These are phyloP conservation scores for Rhododendron williamsianum DNA, from an alignment of 148 eudicot species.

Conservation along the genomic window DNA sequence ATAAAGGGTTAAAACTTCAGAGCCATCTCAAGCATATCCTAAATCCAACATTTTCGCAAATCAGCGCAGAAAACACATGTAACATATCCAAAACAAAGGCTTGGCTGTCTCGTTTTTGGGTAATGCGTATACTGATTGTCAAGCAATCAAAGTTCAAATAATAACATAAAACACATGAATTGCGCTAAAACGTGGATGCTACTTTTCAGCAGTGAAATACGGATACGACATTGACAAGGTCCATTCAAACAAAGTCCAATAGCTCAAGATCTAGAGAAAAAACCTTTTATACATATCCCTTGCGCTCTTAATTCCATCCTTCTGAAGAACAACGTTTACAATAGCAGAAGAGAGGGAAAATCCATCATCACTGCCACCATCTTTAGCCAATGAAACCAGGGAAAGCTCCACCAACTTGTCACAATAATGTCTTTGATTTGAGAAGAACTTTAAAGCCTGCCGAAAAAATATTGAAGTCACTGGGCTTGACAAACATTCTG, in stretches of 20 bases:
- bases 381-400: slow-evolving; percentile 48
- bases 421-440: slow-evolving; percentile 40
- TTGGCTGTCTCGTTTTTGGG: neutral
- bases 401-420: slow-evolving; percentile 60
- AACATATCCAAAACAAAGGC: neutral
- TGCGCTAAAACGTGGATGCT: neutral
- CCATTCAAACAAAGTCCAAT: neutral
- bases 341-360: slow-evolving; percentile 72
- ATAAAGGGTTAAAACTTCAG: neutral
- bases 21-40: neutral
- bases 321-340: slow-evolving; percentile 42
- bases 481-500: neutral
- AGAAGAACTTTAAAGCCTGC: slow-evolving; percentile 68
- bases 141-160: neutral
- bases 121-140: neutral
- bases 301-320: slow-evolving; percentile 64
- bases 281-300: slow-evolving; percentile 78
- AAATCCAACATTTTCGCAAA: neutral
- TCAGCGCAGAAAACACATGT: neutral
- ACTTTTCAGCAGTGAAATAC: slow-evolving; percentile 2
- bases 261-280: slow-evolving; percentile 19
- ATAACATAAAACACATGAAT: neutral
- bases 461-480: slow-evolving; percentile 8
- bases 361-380: slow-evolving; percentile 72
- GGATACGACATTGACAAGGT: neutral